These are phyloP conservation scores for Scedosporium aurantiacum DNA, from an alignment of 2,329 filamentous ascomycete species.

Conservation along the genomic window DNA sequence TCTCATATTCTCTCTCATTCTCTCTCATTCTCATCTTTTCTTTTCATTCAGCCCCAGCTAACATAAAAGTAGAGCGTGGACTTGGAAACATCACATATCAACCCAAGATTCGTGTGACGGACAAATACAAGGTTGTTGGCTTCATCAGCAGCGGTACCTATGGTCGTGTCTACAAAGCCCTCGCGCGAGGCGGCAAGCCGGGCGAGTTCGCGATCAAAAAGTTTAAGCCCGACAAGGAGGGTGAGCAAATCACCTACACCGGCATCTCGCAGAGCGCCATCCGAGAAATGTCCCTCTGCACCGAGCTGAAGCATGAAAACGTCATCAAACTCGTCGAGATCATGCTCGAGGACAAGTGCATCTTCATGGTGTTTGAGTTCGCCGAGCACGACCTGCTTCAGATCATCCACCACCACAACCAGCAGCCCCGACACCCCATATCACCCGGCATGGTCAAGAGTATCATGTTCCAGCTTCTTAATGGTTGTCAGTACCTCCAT, in stretches of 20 bases:
- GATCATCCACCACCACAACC: slow-evolving; percentile 95
- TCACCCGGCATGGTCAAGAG: slow-evolving; percentile 82
- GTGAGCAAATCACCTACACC: slow-evolving; percentile 87
- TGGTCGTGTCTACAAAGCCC: slow-evolving; percentile 93
- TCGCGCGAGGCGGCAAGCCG: slow-evolving; percentile 53
- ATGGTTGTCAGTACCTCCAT: slow-evolving; percentile 89
- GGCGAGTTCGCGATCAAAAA: slow-evolving; percentile 98
- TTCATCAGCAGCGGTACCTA: slow-evolving; percentile 99
- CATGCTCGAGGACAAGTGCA: slow-evolving; percentile 96
- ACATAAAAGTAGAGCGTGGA: slow-evolving; percentile 2
- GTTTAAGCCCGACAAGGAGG: slow-evolving; percentile 98
- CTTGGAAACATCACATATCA: slow-evolving; percentile 32
- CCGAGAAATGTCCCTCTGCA: slow-evolving; percentile 94
- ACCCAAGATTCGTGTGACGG: slow-evolving; percentile 77
- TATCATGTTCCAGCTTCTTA: slow-evolving; percentile 91
- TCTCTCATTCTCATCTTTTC: not conserved
- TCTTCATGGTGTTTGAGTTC: slow-evolving; percentile 99
- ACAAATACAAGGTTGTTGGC: slow-evolving; percentile 91
- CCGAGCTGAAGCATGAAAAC: slow-evolving; percentile 78
- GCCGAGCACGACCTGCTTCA: slow-evolving; percentile 95
- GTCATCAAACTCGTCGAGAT: slow-evolving; percentile 89
- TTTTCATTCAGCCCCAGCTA: not conserved
- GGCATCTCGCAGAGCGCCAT: slow-evolving; percentile 96
- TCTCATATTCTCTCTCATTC: too few relatives aligned
- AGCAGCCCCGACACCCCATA: slow-evolving; percentile 78